Percentiles rank a stretch among this genome's conserved stretches.
These are phyloP conservation scores for Neurospora sp. DNA, from an alignment of 495 filamentous ascomycete species.

Conservation along the genomic window DNA sequence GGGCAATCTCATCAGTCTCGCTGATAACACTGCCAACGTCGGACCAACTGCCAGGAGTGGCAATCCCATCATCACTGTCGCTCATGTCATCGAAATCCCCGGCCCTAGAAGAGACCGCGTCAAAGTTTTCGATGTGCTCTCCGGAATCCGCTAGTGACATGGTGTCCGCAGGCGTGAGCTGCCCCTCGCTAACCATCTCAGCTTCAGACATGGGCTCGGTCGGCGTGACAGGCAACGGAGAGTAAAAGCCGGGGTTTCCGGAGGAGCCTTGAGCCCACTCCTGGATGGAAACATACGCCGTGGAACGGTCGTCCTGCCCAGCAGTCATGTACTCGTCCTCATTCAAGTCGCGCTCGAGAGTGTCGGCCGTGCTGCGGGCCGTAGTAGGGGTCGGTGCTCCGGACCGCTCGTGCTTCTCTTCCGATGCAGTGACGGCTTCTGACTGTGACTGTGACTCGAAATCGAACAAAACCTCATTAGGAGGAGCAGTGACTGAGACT, in stretches of 20 bases:
- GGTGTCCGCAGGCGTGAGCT: conserved; percentile 42
- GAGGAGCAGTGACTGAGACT: conserved; percentile 3
- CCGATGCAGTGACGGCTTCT: conserved; percentile 2
- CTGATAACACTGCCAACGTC: conserved; percentile 68
- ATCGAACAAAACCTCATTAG: conserved; percentile 19
- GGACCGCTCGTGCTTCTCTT: neutral
- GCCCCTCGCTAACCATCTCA: conserved; percentile 35
- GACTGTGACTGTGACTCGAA: conserved; percentile 14
- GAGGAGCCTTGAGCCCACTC: conserved; percentile 42
- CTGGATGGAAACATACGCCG: conserved; percentile 41
- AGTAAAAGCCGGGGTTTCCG: conserved; percentile 36
- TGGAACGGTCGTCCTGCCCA: conserved; percentile 24
- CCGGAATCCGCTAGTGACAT: conserved; percentile 34
- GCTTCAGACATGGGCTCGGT: conserved; percentile 29
- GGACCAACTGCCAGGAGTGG: conserved; percentile 66
- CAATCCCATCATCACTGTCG: conserved; percentile 48
- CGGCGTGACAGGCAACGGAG: conserved; percentile 35
- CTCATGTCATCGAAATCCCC: conserved; percentile 52
- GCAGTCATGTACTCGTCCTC: conserved; percentile 38
- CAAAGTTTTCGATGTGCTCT: conserved; percentile 24
- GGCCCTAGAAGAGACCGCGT: conserved; percentile 21
- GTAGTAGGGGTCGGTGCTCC: conserved; percentile 2
- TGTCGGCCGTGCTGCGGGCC: conserved; percentile 5
- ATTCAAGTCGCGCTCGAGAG: conserved; percentile 25
- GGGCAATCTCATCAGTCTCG: conserved; percentile 32